Evolutionary conservation across 768 basidiomycete genomes (phyloP).

Genomic region (Pilatotrama ljubarskyi): DNA sequence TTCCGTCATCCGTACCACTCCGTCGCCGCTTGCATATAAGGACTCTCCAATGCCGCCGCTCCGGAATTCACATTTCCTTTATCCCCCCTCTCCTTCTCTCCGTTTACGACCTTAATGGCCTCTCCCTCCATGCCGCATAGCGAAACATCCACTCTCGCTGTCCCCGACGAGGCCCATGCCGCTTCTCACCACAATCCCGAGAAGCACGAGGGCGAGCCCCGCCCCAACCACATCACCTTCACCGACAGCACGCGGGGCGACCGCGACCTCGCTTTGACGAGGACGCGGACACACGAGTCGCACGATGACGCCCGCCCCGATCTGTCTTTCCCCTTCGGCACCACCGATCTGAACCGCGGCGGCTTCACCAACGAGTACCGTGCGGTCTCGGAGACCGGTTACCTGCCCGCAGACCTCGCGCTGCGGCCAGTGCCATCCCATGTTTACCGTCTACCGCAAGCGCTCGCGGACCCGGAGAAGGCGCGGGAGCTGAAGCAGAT

Average conservation of each 20-base stretch:
- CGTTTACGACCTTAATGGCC: conserved; percentile 11
- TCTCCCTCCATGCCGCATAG: conserved; percentile 19
- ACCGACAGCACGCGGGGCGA: conserved; percentile 4
- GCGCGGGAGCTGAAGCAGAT: conserved; percentile 33
- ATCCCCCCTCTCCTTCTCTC: conserved; percentile 3
- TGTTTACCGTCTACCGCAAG: conserved; percentile 22
- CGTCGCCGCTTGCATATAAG: conserved; percentile 13
- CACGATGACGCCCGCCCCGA: conserved; percentile 28
- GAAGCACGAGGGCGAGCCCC: conserved; percentile 4
- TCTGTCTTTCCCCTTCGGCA: conserved; percentile 33
- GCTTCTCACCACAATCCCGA: neutral
- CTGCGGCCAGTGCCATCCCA: conserved; percentile 32
- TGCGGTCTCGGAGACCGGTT: conserved; percentile 30
- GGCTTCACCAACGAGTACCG: conserved; percentile 39
- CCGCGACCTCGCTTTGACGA: conserved; percentile 15
- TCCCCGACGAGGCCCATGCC: conserved; percentile 11
- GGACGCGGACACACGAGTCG: conserved; percentile 19
- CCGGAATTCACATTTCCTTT: neutral
- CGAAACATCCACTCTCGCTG: conserved; percentile 18
- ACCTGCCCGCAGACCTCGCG: conserved; percentile 30
- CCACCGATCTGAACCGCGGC: conserved; percentile 28
- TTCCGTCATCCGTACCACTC: conserved; percentile 15
- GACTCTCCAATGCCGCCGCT: neutral
- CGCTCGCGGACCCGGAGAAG: conserved; percentile 37
- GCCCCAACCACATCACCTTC: conserved; percentile 16